These are phyloP conservation scores for Pinus tabuliformis DNA, from an alignment of 75 land plant genomes.

Conservation along the genomic window DNA sequence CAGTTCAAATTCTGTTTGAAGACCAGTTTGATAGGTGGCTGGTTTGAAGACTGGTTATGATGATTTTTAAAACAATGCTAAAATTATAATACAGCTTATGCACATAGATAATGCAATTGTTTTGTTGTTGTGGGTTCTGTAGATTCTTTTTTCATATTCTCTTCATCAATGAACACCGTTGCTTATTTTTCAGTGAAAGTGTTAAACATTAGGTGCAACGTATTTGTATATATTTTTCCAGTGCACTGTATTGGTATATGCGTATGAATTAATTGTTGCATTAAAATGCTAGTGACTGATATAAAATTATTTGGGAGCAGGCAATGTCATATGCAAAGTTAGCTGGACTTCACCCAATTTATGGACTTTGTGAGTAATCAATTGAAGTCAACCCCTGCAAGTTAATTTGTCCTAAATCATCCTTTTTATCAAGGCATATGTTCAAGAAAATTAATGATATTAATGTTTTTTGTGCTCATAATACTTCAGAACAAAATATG, in stretches of 20 bases:
- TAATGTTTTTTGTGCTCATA: neutral
- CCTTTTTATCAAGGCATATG: neutral
- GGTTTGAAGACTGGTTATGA: no score
- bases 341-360: slow-evolving; percentile 95
- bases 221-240: neutral
- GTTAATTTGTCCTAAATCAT: neutral
- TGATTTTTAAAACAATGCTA: no score
- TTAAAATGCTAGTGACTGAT: slow-evolving; percentile 10
- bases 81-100: no score
- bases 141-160: neutral
- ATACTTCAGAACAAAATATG: neutral
- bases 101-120: neutral
- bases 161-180: neutral
- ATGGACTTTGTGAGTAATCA: slow-evolving; percentile 91
- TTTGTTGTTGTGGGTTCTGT: neutral
- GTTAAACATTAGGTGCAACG: neutral
- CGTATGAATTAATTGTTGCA: neutral
- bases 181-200: neutral
- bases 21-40: no score
- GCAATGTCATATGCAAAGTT: slow-evolving; percentile 97
- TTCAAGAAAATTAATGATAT: neutral
- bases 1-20: no score
- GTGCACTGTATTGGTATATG: neutral
- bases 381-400: neutral
- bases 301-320: slow-evolving; percentile 37